Base-by-base conservation (phyloP, 306 rosid genomes). In the Sophora flavescens region DNA sequence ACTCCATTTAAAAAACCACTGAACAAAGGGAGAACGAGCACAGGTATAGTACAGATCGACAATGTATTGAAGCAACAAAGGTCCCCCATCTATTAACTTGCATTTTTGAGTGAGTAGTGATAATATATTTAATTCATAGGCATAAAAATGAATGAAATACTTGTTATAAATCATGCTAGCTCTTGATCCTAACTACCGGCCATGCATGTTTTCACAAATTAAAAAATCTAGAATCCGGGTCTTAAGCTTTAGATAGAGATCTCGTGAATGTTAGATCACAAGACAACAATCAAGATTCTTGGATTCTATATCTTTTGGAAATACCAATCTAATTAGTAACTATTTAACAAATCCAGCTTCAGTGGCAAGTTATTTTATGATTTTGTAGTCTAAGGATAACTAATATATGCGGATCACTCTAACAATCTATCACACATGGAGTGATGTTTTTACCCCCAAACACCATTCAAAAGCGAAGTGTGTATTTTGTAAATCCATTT, bases 261-360 rank as follows among this genome's bases (percentile, higher is more conserved):
- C 65, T 54, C 0, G 8, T 28, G 39, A 41, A 59, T 59, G 36
- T 28, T 51, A 67, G 72, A 71, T 18, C 65, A 42, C 71, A 65
- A 12, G 71, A 65, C 50, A 41, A 18, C 53, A 41, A 22, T 64
- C 53, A 64, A 64, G 70, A 12, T 16, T 22, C 6, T 11, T 11
- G 7, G 54, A 65, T 44, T 65, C 38, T 42, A 10, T 8, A 18
- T 42, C 35, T 42, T 22, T 18, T 12, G 35, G 71, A 42, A 65
- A 12, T 65, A 65, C 10, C 38, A 42, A 18, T 65, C 54, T 10
- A 28, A 12, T 30, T 59, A 30, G 64, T 59, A 4, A 14, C 64
- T 7, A 59, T 30, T 14, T 13, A 30, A 59, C 12, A 26, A 58
- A 58, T 22, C 14, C 13, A 56, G 6, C 18, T 4, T 57, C 15